Percentiles rank a stretch among this genome's conserved stretches.
phyloP scores from a whole-genome alignment of 257 asterid genomes.

The Solanum clarkiae region DNA sequence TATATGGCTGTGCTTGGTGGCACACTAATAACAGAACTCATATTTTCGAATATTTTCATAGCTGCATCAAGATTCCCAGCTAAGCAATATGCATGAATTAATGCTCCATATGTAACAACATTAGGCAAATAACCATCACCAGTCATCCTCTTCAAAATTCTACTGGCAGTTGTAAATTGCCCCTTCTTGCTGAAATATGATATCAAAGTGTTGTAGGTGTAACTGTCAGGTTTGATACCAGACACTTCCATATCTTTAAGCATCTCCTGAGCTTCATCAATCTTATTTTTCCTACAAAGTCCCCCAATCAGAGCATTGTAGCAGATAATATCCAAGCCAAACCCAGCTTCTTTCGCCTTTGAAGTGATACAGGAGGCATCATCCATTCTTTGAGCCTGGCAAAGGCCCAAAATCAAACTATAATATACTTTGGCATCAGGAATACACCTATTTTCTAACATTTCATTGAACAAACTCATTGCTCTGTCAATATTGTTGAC shows the following conservation, averaged over 20 bases:
- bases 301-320: conserved; percentile 70
- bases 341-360: conserved; percentile 58
- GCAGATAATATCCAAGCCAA: conserved; percentile 40
- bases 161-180: conserved; percentile 33
- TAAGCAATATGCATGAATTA: conserved; percentile 56
- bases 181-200: conserved; percentile 53
- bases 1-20: conserved; percentile 54
- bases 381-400: conserved; percentile 55
- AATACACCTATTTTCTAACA: conserved; percentile 38
- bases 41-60: conserved; percentile 38
- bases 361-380: conserved; percentile 43
- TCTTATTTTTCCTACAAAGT: conserved; percentile 50
- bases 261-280: conserved; percentile 40
- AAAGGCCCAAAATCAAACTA: conserved; percentile 61
- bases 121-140: conserved; percentile 43
- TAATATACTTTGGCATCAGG: conserved; percentile 63
- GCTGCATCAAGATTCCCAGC: conserved; percentile 38
- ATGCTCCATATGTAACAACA: conserved; percentile 68
- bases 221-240: conserved; percentile 54
- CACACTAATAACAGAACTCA: conserved; percentile 36
- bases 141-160: conserved; percentile 40
- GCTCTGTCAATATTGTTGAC: conserved; percentile 67
- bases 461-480: conserved; percentile 46
- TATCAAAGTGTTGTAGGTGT: conserved; percentile 65
- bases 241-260: conserved; percentile 51